Base-by-base conservation (phyloP, 176 grass and related monocot genomes). In the Aegilops bicornis region DNA sequence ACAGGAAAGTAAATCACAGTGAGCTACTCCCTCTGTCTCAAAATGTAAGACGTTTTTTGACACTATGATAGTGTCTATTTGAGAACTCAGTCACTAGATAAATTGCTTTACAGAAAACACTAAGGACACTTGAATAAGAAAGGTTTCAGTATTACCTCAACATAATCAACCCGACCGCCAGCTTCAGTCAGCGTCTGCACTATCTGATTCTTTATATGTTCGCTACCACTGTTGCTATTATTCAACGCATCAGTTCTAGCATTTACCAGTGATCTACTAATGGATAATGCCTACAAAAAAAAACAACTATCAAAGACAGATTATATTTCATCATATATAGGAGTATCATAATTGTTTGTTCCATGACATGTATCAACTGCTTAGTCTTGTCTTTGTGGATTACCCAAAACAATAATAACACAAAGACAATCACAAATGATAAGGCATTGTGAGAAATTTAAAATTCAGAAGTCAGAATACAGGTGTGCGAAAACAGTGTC, bases 91-190 rank as follows among this genome's bases (percentile, higher is more conserved):
- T 42, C 43, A 31, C 5, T 4, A 60, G 17, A 30, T 60, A 39
- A 54, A 52, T 27, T 79, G 11, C 11, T 48, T 50, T 22, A 72
- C 11, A 17, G 19, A 48, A 10, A 86, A 24, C 25, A 43, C 4
- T 0, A 10, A 45, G 23, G 17, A 8, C 35, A 16, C 10, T 45
- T 61, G 6, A 72, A 58, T 12, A 48, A 48, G 10, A 52, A 80
- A 12, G 1, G 12, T 23, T n/a, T 1, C 8, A 73, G 60, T 7
- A 66, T 85, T 90, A 98, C 93, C 93, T 96, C 92, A 83, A 92
- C 96, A 92, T 92, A 98, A 64, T 98, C 96, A 86, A 96, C 88
- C 80, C 64, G 88, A 81, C 96, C 90, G 4, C 88, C 91, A 86
- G 92, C 83, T 84, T 87, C 82, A 62, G 82, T 78, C 36, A 98